phyloP scores from a whole-genome alignment of 2,329 filamentous ascomycete species.

The Claviceps citrina region DNA sequence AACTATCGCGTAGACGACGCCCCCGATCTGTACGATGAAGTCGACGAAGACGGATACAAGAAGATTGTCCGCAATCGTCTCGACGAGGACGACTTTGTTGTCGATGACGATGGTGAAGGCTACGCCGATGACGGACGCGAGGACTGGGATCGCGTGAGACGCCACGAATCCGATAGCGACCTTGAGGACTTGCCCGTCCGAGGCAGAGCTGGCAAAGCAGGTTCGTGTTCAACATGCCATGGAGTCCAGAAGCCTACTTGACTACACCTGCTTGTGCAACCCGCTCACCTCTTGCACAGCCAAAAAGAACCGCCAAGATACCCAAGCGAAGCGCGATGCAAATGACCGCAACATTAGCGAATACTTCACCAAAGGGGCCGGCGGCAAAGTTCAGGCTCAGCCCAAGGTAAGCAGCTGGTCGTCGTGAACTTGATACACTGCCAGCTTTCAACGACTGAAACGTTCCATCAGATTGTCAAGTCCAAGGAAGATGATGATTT shows the following conservation, averaged over 20 bases:
- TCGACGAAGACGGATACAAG: slow-evolving; percentile 95
- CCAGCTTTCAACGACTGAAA: slow-evolving; percentile 3
- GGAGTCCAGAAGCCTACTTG: background rate
- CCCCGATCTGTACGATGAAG: slow-evolving; percentile 79
- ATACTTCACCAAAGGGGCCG: slow-evolving; percentile 72
- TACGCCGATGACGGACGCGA: slow-evolving; percentile 94
- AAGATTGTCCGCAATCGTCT: slow-evolving; percentile 80
- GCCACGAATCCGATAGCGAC: slow-evolving; percentile 62
- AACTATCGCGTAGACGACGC: slow-evolving; percentile 77
- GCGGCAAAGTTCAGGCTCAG: slow-evolving; percentile 50
- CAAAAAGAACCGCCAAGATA: slow-evolving; percentile 78
- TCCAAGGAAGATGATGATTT: slow-evolving; percentile 85
- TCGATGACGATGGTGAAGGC: slow-evolving; percentile 93
- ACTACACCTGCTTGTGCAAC: background rate
- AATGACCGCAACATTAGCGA: slow-evolving; percentile 86
- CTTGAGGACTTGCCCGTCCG: slow-evolving; percentile 21
- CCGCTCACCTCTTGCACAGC: slow-evolving; percentile 28
- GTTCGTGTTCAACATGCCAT: slow-evolving; percentile 20
- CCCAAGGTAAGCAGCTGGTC: slow-evolving; percentile 48
- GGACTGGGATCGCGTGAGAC: slow-evolving; percentile 67
- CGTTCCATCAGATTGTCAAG: slow-evolving; percentile 42
- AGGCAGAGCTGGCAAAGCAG: slow-evolving; percentile 34
- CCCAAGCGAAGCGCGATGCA: slow-evolving; percentile 69
- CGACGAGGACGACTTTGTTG: slow-evolving; percentile 92
- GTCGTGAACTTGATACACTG: background rate